Evolutionary conservation across 495 filamentous ascomycete species (phyloP), one percentile per base, ranked within the genome.

Genomic region (Penicillium cosmopolitanum): DNA sequence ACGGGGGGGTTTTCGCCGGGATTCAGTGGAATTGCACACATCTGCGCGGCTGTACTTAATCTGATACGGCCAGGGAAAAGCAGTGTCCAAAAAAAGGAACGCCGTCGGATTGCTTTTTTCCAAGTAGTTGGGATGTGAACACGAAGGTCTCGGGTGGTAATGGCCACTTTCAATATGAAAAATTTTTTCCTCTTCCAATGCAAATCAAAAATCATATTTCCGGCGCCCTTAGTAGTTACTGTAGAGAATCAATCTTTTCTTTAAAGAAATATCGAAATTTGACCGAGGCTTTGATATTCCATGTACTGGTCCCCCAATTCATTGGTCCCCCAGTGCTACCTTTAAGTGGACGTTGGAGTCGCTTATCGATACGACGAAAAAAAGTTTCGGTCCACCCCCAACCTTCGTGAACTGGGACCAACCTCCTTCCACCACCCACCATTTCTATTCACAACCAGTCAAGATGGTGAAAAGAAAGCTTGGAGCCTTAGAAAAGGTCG

Each of bases 401-500:
- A 38, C 61, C 56, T 66, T 42, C 50, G 33, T 58, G 23, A 38
- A 12, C n/a, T 7, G 42, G 3, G 15, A 48, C 56, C 60, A 66
- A 64, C 62, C 65, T 64, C 57, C 44, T 62, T 56, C 60, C 52
- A 58, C 61, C 58, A 38, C 50, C 61, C 40, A 40, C 34, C 19
- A 44, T 53, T 61, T 51, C 36, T n/a, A 48, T 43, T 38, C 46
- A 42, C 9, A 56, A 16, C 25, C 54, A 53, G 16, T 55, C 35
- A 61, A 68, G 53, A 93, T 92, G 88, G 85, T 83, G 38, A 96
- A 96, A 71, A 84, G 92, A 73, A 94, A 93, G 77, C 78, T 96
- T 40, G 90, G 89, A 34, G 93, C 93, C 42, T 84, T 96, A 67
- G 93, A 97, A 77, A 97, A 97, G 82, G 87, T 96, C 64, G 93